phyloP scores from a whole-genome alignment of 1,139 yeast species.

The Hyphopichia wangnamkhiaoensis region DNA sequence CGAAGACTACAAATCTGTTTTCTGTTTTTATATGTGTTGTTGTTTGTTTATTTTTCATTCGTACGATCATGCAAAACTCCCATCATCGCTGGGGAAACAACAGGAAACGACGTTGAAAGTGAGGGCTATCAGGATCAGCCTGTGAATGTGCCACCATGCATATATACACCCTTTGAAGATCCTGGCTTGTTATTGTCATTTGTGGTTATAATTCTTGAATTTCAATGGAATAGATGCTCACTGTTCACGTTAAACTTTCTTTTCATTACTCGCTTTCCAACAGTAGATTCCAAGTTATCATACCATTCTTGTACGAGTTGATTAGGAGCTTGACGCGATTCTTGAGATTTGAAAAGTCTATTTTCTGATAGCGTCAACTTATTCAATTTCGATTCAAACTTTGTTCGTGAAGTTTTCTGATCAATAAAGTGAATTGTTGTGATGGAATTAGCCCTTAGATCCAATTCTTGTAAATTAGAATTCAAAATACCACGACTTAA shows the following conservation, averaged over 20 bases:
- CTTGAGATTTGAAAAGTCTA: constrained; percentile 15
- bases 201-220: neutral
- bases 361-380: constrained; percentile 23
- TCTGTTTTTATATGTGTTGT: no score
- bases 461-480: constrained; percentile 16
- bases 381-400: constrained; percentile 11
- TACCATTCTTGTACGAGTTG: constrained; percentile 21
- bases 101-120: no score
- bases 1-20: no score
- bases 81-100: no score
- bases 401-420: neutral
- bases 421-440: neutral
- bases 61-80: no score
- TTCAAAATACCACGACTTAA: neutral
- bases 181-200: no score
- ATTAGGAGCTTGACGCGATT: constrained; percentile 9
- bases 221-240: constrained; percentile 20
- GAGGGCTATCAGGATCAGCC: no score
- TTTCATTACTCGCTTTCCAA: constrained; percentile 21
- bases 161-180: no score
- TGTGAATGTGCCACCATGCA: no score
- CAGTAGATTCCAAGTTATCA: constrained; percentile 20
- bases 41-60: no score
- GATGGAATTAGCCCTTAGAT: constrained; percentile 23
- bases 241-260: constrained; percentile 29